Evolutionary conservation across 495 filamentous ascomycete species (phyloP).

Genomic region (Penicillium coffeae): DNA sequence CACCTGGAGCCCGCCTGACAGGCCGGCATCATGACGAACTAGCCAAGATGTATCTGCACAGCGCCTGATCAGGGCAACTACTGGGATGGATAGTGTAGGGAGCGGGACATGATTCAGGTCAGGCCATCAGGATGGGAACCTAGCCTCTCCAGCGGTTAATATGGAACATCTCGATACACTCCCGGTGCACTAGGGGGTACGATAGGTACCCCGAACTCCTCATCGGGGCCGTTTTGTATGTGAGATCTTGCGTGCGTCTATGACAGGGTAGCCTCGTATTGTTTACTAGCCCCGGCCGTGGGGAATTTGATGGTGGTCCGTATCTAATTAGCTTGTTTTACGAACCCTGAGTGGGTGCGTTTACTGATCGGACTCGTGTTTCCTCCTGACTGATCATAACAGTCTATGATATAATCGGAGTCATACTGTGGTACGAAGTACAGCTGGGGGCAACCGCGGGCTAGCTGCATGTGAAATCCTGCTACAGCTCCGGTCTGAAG

Average conservation of each 20-base stretch:
- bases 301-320: background rate
- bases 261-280: too few relatives aligned
- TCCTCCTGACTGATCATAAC: background rate
- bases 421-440: too few relatives aligned
- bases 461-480: background rate
- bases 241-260: too few relatives aligned
- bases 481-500: background rate
- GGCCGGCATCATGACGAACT: background rate
- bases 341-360: too few relatives aligned
- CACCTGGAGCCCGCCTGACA: background rate
- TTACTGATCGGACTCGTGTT: background rate
- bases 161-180: constrained; percentile 9
- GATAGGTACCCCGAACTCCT: constrained; percentile 21
- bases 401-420: too few relatives aligned
- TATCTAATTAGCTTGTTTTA: too few relatives aligned
- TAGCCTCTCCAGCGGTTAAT: background rate
- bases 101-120: background rate
- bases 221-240: constrained; percentile 18
- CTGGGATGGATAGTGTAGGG: background rate
- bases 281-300: constrained; percentile 3
- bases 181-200: constrained; percentile 1
- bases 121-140: background rate
- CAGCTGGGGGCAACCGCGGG: too few relatives aligned
- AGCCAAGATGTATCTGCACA: background rate
- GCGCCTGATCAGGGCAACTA: background rate